Base-by-base conservation (phyloP, 805 yeast genomes). In the Zygoascus biomembranicola region DNA sequence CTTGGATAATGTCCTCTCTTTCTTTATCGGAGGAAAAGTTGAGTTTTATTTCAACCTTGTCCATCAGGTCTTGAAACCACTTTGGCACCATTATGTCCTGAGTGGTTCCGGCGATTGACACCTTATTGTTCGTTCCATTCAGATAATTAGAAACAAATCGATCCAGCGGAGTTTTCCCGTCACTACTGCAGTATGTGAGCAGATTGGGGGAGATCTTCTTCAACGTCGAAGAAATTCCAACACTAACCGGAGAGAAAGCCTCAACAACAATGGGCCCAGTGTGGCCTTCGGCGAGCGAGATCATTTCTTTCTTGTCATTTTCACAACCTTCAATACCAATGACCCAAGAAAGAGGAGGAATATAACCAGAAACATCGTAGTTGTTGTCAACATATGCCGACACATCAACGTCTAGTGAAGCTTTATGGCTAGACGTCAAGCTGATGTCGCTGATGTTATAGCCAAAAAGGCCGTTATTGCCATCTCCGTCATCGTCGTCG, bases 271-370 rank as follows among this genome's bases (percentile, higher is more conserved):
- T 23, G 8, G 50, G 32, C 1, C 63, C 13, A 13, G 49, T 46
- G n/a, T 48, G 50, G 1, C 64, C 53, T 8, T 20, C 20, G 11
- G 57, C 67, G 1, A 50, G 16, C 16, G 63, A 57, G 4, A 60
- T 58, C 28, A 52, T 52, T 8, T 13, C 49, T 18, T 5, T 43
- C n/a, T 19, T 48, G 4, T 44, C 52, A 3, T 47, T 42, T 10
- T 45, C 52, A 48, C 72, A 68, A n/a, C 66, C 69, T 1, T 59
- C 59, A 1, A 68, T 57, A 51, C 57, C 57, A 9, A 66, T 47
- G 0, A 46, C 43, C 72, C 72, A 68, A 5, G 50, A 32, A 23
- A 66, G 41, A 8, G 54, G 45, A 1, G 72, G 72, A n/a, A 68
- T 26, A 42, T 37, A 16, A 10, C 61, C 67, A 8, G 47, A 46